Percentiles rank a stretch among this genome's conserved stretches.
Evolutionary conservation across 2,329 filamentous ascomycete genomes (phyloP).

Genomic region (Stemphylium beticola): DNA sequence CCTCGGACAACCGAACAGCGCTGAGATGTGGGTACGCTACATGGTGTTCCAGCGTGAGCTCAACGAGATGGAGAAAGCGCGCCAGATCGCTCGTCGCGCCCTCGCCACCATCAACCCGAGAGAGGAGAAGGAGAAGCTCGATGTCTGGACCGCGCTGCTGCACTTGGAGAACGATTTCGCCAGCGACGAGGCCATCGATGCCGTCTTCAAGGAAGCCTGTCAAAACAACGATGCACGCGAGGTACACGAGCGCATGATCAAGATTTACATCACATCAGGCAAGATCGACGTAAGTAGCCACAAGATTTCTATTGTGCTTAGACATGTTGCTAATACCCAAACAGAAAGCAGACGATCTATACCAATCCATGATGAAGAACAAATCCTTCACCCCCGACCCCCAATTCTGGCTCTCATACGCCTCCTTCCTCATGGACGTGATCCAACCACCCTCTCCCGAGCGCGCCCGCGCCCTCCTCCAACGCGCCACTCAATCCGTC

Average conservation of each 20-base stretch:
- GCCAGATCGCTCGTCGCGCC: constrained; percentile 88
- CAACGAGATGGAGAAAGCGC: constrained; percentile 84
- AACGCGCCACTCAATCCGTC: constrained; percentile 84
- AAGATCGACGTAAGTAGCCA: constrained; percentile 73
- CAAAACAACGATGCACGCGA: constrained; percentile 93
- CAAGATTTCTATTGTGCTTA: constrained; percentile 2
- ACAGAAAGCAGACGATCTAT: constrained; percentile 86
- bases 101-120: constrained; percentile 89
- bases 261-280: constrained; percentile 91
- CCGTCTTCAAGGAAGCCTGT: constrained; percentile 88
- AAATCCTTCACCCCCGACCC: constrained; percentile 77
- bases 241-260: constrained; percentile 85
- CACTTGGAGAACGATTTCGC: constrained; percentile 94
- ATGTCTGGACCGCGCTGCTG: constrained; percentile 92
- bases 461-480: constrained; percentile 77
- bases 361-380: constrained; percentile 86
- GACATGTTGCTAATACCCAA: constrained; percentile 25
- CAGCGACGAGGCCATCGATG: constrained; percentile 79
- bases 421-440: constrained; percentile 85
- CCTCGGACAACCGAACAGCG: constrained; percentile 91
- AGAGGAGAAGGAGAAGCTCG: constrained; percentile 90
- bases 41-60: constrained; percentile 98
- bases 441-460: constrained; percentile 73
- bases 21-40: constrained; percentile 91
- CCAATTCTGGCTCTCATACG: constrained; percentile 92